Evolutionary conservation across 768 basidiomycete species (phyloP).

Genomic region (Lyophyllum semitale): DNA sequence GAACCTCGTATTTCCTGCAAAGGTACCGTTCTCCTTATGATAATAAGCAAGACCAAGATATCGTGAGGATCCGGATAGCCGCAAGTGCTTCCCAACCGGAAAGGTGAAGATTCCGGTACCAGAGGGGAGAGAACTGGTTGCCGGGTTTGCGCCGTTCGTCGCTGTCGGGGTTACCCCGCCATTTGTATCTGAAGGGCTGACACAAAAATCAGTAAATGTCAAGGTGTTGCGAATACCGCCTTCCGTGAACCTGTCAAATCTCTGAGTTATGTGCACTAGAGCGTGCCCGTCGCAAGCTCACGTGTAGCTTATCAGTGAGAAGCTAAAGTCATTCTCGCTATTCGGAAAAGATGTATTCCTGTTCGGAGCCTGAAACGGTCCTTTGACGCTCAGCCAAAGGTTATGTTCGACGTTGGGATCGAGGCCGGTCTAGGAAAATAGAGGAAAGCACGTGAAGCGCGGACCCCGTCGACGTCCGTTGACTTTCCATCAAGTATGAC

Average conservation of each 20-base stretch:
- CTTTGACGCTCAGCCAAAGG: slow-evolving; percentile 25
- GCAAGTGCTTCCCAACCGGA: not conserved
- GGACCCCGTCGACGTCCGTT: slow-evolving; percentile 24
- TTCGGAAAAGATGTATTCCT: slow-evolving; percentile 10
- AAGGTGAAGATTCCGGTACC: not conserved
- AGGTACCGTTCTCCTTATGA: no score
- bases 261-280: not conserved
- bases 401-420: slow-evolving; percentile 24
- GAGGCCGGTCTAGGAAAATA: slow-evolving; percentile 23
- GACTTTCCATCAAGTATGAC: slow-evolving; percentile 24
- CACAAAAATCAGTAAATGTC: not conserved
- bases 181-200: no score
- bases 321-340: slow-evolving; percentile 14
- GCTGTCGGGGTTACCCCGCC: no score
- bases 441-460: slow-evolving; percentile 17
- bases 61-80: not conserved
- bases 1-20: no score
- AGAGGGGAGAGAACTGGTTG: not conserved
- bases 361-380: slow-evolving; percentile 20
- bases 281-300: slow-evolving; percentile 5
- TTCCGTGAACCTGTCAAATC: not conserved
- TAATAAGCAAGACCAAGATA: not conserved
- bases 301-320: slow-evolving; percentile 25
- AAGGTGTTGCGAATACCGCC: not conserved
- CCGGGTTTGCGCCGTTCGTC: not conserved